phyloP scores from a whole-genome alignment of 2,329 filamentous ascomycete genomes.

The Alternaria novae-zelandiae region DNA sequence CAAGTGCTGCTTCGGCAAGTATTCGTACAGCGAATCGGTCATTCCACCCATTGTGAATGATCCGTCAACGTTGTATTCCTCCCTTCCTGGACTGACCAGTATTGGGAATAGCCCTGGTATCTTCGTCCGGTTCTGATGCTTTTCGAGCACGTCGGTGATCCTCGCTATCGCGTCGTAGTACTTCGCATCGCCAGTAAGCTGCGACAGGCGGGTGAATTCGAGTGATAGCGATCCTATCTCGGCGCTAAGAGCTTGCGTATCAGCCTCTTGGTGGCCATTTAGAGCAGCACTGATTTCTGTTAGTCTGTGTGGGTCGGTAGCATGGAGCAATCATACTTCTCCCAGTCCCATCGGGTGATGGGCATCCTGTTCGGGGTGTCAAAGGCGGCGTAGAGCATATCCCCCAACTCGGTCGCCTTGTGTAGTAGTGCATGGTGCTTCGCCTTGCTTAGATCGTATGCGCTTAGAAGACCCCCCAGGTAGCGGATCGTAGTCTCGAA shows the following conservation, averaged over 20 bases:
- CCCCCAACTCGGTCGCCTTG: constrained; percentile 51
- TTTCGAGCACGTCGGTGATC: constrained; percentile 42
- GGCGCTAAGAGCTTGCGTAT: constrained; percentile 40
- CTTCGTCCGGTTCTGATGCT: constrained; percentile 44
- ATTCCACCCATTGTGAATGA: constrained; percentile 62
- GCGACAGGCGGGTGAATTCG: constrained; percentile 50
- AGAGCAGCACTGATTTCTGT: constrained; percentile 34
- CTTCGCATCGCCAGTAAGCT: constrained; percentile 47
- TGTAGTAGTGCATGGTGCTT: constrained; percentile 47
- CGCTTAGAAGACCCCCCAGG: constrained; percentile 47
- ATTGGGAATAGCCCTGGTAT: constrained; percentile 49
- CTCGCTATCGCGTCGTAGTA: constrained; percentile 50
- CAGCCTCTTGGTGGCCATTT: constrained; percentile 38
- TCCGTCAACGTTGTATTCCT: constrained; percentile 35
- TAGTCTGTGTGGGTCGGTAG: constrained; percentile 13
- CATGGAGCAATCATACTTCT: constrained; percentile 29
- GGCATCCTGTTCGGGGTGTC: constrained; percentile 53
- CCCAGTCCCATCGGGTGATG: constrained; percentile 49
- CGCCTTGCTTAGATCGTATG: constrained; percentile 44
- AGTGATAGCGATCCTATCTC: constrained; percentile 48
- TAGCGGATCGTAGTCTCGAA: constrained; percentile 52
- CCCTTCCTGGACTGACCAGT: constrained; percentile 38
- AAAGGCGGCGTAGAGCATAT: constrained; percentile 54
- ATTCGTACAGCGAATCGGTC: constrained; percentile 65
- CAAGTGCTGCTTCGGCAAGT: constrained; percentile 69